Base-by-base conservation (phyloP, 2,329 filamentous ascomycete species). In the Alternaria solani region DNA sequence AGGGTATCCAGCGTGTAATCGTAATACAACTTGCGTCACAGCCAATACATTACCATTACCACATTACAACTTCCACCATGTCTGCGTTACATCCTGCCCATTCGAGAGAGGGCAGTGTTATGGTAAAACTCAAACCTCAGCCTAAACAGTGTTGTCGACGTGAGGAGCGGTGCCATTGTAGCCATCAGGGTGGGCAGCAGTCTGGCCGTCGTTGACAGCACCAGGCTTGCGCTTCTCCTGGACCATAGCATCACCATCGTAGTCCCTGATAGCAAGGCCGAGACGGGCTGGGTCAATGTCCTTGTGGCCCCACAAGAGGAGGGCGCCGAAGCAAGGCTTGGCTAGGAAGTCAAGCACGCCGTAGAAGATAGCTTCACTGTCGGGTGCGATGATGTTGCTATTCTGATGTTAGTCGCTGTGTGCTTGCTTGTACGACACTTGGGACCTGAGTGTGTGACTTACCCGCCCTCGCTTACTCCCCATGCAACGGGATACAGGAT, bases 291-390 rank as follows among this genome's bases (percentile, higher is more conserved):
- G 85, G 46, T 87, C 84, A 51, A 90, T 89, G 65, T 85, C 86
- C 47, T 86, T 82, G 74, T 90, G 88, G 1, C 87, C 87, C 78
- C 81, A 87, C 51, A 91, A 79, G 1, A 91, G 81, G 1, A 90
- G 71, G 12, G 81, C 80, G 16, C 87, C 86, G 64, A 91, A 91
- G 8, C 85, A 80, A 0, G 87, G 87, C 79, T 91, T 91, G 7
- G 88, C 84, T 3, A 90, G 61, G 5, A 91, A 75, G 61, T 91
- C 89, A 0, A 92, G 81, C 3, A 91, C 78, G 42, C 88, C 88
- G 70, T 91, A 92, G 73, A 91, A 90, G 59, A 90, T 78, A 11
- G 87, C 87, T 71, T 91, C 89, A 0, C 85, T 86, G 70, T 91
- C 89, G 0, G 87, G 85, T 2, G 88, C 77, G 51, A 91, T 89